phyloP scores from a whole-genome alignment of 148 eudicot genomes.

The Limonium bicolor region DNA sequence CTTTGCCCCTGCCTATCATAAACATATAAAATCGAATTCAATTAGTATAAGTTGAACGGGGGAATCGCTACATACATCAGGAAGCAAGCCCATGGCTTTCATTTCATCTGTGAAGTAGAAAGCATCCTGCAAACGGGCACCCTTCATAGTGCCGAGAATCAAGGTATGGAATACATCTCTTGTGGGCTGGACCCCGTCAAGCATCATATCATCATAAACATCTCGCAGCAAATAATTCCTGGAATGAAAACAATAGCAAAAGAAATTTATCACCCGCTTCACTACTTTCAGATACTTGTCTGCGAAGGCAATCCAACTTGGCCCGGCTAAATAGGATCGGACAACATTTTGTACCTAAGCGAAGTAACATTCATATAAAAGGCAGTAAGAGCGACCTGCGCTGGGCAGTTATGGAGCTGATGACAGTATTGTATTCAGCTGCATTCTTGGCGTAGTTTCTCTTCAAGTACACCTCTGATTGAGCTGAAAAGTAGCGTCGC shows the following conservation, averaged over 20 bases:
- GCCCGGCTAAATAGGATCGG: neutral
- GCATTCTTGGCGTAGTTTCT: conserved; percentile 69
- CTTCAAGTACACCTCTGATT: conserved; percentile 37
- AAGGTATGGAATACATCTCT: conserved; percentile 77
- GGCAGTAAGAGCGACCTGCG: conserved; percentile 29
- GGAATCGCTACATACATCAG: conserved; percentile 95
- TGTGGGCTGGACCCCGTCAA: conserved; percentile 81
- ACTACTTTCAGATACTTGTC: neutral
- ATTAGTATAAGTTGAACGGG: no score
- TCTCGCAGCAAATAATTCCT: conserved; percentile 78
- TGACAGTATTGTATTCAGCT: conserved; percentile 67
- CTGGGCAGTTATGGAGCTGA: conserved; percentile 50
- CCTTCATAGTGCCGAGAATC: conserved; percentile 66
- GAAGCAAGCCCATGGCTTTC: conserved; percentile 84
- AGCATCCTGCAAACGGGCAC: conserved; percentile 65
- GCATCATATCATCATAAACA: conserved; percentile 93
- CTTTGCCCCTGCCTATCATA: no score
- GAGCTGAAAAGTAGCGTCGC: conserved; percentile 37
- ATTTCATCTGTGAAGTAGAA: conserved; percentile 76
- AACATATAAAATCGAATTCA: no score
- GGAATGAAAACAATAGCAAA: neutral
- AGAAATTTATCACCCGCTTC: neutral
- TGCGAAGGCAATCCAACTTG: neutral
- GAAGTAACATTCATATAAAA: neutral
- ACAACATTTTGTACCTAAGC: neutral